Percentiles rank a stretch among this genome's conserved stretches.
phyloP scores from a whole-genome alignment of 2,329 filamentous ascomycete genomes.

The Fusarium denticulatum region DNA sequence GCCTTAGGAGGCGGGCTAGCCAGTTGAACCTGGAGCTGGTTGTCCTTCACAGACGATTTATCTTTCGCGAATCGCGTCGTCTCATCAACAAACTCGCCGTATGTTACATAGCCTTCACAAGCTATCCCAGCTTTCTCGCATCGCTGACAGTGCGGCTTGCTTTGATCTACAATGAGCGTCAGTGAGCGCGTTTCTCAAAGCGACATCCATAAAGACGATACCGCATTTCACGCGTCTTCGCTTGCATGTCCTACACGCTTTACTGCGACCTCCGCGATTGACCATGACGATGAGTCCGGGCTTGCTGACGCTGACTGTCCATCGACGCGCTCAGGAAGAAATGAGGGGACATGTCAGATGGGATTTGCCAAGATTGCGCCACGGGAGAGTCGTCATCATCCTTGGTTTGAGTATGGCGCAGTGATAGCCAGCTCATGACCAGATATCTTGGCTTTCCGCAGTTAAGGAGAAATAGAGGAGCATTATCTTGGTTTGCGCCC shows the following conservation, averaged over 20 bases:
- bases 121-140: neutral
- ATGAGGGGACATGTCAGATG: slow-evolving; percentile 10
- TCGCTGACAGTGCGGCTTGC: slow-evolving; percentile 16
- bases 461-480: neutral
- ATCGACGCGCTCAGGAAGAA: neutral
- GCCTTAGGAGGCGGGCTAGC: fast-evolving
- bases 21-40: neutral
- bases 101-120: slow-evolving; percentile 5
- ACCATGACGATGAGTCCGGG: neutral
- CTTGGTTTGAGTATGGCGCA: neutral
- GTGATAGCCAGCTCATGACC: neutral
- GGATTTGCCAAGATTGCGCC: slow-evolving; percentile 22
- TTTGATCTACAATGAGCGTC: neutral
- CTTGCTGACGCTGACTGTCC: neutral
- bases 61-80: neutral
- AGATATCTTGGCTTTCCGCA: neutral
- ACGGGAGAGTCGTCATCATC: slow-evolving; percentile 10
- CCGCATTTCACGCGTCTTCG: slow-evolving; percentile 26
- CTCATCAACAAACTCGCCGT: slow-evolving; percentile 17
- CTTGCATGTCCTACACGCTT: slow-evolving; percentile 23
- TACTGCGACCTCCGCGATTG: slow-evolving; percentile 20
- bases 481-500: neutral
- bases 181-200: neutral
- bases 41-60: neutral
- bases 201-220: neutral